Evolutionary conservation across 768 basidiomycete genomes (phyloP).

Genomic region (Pulveroboletus sp.): DNA sequence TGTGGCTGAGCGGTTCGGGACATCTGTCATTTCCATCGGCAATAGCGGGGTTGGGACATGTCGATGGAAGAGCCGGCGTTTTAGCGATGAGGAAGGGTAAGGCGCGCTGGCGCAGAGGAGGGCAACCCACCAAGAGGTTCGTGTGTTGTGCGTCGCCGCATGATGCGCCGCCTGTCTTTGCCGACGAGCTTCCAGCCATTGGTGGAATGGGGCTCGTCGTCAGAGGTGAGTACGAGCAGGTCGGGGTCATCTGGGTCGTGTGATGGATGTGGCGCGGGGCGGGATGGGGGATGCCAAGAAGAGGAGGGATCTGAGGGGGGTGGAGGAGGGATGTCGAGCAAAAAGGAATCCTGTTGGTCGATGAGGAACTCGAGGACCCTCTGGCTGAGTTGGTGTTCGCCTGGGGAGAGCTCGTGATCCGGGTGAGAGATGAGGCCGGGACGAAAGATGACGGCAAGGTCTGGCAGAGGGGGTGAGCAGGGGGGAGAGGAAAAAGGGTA

Average conservation of each 20-base stretch:
- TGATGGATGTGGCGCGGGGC: constrained; percentile 2
- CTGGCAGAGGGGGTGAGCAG: constrained; percentile 36
- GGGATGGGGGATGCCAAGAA: constrained; percentile 27
- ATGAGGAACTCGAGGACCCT: constrained; percentile 93
- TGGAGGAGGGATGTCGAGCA: constrained; percentile 82
- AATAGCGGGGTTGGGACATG: constrained; percentile 6
- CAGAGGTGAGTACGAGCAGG: constrained; percentile 42
- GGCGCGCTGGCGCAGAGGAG: constrained; percentile 31
- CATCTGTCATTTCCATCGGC: constrained; percentile 22
- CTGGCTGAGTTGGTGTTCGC: constrained; percentile 86
- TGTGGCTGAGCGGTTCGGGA: constrained; percentile 15
- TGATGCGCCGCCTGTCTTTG: constrained; percentile 40
- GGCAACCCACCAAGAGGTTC: constrained; percentile 38
- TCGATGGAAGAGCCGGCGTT: constrained; percentile 14
- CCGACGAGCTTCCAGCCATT: constrained; percentile 57
- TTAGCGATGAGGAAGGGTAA: constrained; percentile 29
- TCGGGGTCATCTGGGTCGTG: constrained; percentile 45
- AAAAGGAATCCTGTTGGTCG: constrained; percentile 93
- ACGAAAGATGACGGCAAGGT: constrained; percentile 96
- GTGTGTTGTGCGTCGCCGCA: constrained; percentile 57
- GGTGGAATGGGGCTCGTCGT: constrained; percentile 44
- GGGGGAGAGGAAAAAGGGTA: background rate
- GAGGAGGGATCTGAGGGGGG: constrained; percentile 35
- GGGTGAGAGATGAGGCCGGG: constrained; percentile 93
- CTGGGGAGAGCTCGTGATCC: constrained; percentile 78